phyloP scores from a whole-genome alignment of 2,329 filamentous ascomycete species.

The Microdochium nivale region DNA sequence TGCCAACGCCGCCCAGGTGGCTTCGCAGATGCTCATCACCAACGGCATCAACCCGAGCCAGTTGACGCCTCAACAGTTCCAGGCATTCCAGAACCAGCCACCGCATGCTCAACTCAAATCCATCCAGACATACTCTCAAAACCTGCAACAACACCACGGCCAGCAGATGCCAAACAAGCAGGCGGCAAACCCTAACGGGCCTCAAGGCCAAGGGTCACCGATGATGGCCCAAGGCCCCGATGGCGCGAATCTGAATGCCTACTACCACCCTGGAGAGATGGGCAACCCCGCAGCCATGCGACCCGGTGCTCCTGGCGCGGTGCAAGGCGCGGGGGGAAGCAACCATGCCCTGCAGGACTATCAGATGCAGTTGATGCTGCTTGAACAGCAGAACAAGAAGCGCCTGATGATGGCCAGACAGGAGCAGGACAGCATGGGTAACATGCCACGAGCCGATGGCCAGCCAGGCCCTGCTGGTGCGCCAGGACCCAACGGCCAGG shows the following conservation, averaged over 20 bases:
- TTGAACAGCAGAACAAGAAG: slow-evolving; percentile 85
- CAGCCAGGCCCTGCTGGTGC: slow-evolving; percentile 35
- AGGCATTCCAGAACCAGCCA: slow-evolving; percentile 45
- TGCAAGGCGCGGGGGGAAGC: slow-evolving; percentile 43
- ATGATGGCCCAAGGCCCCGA: slow-evolving; percentile 72
- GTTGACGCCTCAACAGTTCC: slow-evolving; percentile 70
- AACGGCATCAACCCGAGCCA: slow-evolving; percentile 69
- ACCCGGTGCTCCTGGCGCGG: slow-evolving; percentile 34
- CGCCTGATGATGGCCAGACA: slow-evolving; percentile 74
- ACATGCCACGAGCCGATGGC: slow-evolving; percentile 40
- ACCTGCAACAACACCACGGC: slow-evolving; percentile 74
- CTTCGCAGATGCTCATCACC: slow-evolving; percentile 53
- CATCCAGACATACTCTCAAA: slow-evolving; percentile 80
- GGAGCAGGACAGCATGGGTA: slow-evolving; percentile 60
- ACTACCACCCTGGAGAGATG: slow-evolving; percentile 58
- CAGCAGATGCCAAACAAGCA: slow-evolving; percentile 63
- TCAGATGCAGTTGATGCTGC: slow-evolving; percentile 81
- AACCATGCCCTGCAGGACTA: slow-evolving; percentile 82
- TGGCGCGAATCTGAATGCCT: slow-evolving; percentile 44
- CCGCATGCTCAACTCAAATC: slow-evolving; percentile 68
- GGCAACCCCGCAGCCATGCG: slow-evolving; percentile 50
- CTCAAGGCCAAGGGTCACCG: slow-evolving; percentile 70
- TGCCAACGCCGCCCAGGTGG: slow-evolving; percentile 28
- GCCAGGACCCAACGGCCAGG: slow-evolving; percentile 48
- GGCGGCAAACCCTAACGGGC: slow-evolving; percentile 45